phyloP scores from a whole-genome alignment of 768 basidiomycete genomes.

The Termitomyces sp. region DNA sequence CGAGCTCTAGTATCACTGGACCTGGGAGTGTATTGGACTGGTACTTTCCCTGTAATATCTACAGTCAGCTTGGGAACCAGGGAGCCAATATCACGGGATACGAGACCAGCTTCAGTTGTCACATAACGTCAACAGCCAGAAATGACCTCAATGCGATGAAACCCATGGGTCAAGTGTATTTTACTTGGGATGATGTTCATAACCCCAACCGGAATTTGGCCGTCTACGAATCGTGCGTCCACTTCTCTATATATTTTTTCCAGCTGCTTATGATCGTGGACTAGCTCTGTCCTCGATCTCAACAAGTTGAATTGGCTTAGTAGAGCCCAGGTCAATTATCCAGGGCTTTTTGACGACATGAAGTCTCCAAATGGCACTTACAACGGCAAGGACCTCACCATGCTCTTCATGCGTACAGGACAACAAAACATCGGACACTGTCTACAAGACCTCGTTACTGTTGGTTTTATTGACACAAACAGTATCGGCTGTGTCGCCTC shows the following conservation, averaged over 20 bases:
- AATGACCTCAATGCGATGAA: slow-evolving; percentile 40
- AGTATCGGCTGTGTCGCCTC: slow-evolving; percentile 97
- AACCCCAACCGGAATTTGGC: slow-evolving; percentile 72
- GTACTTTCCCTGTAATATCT: slow-evolving; percentile 98
- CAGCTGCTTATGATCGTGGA: not conserved
- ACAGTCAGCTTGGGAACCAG: slow-evolving; percentile 60
- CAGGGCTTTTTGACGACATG: slow-evolving; percentile 76
- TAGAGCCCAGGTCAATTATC: slow-evolving; percentile 75
- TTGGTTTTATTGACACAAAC: slow-evolving; percentile 93
- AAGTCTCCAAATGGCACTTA: slow-evolving; percentile 64
- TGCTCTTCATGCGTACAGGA: slow-evolving; percentile 69
- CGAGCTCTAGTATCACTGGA: slow-evolving; percentile 66
- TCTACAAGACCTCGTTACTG: slow-evolving; percentile 77
- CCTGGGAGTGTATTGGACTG: slow-evolving; percentile 65
- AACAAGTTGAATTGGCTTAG: slow-evolving; percentile 82
- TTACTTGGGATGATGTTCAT: slow-evolving; percentile 83
- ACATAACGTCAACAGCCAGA: slow-evolving; percentile 52
- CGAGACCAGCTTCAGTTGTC: slow-evolving; percentile 63
- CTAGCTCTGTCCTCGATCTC: slow-evolving; percentile 85
- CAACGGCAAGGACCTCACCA: slow-evolving; percentile 83
- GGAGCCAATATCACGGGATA: slow-evolving; percentile 69
- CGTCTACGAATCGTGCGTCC: slow-evolving; percentile 87
- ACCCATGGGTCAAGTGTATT: slow-evolving; percentile 85
- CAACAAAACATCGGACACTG: slow-evolving; percentile 71
- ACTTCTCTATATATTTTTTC: not conserved